phyloP scores from a whole-genome alignment of 2,329 filamentous ascomycete species.

The Fusarium subtropicale region DNA sequence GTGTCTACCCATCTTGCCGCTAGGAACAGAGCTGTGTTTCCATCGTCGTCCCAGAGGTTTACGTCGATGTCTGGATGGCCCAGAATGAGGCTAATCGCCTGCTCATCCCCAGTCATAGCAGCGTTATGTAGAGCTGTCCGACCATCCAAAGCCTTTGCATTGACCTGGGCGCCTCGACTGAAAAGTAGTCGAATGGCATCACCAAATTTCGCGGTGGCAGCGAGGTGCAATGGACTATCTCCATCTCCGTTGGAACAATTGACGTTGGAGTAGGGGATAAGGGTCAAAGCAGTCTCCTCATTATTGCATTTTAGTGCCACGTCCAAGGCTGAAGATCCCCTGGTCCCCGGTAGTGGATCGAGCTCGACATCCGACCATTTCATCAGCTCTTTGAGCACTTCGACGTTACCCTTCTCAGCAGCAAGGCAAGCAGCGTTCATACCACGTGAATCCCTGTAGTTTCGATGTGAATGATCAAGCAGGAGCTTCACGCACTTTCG shows the following conservation, averaged over 20 bases:
- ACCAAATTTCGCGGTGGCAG: accelerated
- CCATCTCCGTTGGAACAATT: accelerated
- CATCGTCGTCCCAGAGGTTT: not conserved
- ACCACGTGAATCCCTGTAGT: not conserved
- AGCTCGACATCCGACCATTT: not conserved
- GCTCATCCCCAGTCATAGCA: accelerated
- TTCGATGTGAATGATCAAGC: not conserved
- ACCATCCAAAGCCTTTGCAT: not conserved
- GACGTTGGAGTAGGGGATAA: not conserved
- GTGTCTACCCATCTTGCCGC: too few relatives aligned
- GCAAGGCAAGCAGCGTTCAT: not conserved
- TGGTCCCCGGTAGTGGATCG: not conserved
- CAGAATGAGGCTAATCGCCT: not conserved
- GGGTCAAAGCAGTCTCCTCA: accelerated
- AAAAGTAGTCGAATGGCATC: accelerated
- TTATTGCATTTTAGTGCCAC: not conserved
- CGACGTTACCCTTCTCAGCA: accelerated
- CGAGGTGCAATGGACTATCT: accelerated
- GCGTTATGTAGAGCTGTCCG: not conserved
- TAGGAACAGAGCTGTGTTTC: too few relatives aligned
- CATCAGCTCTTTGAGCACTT: not conserved
- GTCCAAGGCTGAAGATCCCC: accelerated
- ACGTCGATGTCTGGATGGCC: not conserved
- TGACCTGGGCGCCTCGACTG: accelerated
- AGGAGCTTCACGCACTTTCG: accelerated